Percentiles rank a stretch among this genome's conserved stretches.
phyloP scores from a whole-genome alignment of 2,329 filamentous ascomycete genomes.

The Aspergillus uvarum region DNA sequence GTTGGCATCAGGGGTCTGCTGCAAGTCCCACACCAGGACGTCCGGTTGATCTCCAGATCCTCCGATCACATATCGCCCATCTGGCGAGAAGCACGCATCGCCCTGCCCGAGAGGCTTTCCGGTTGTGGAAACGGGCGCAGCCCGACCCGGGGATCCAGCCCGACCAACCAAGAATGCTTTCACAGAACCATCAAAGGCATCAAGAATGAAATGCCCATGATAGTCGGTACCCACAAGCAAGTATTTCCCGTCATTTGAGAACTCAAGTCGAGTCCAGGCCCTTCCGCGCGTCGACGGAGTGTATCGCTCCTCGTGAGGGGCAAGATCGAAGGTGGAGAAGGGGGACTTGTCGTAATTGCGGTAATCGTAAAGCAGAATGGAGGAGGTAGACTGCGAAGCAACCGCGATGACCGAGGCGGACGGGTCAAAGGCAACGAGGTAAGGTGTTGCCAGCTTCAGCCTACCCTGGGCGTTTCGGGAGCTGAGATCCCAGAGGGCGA shows the following conservation, averaged over 20 bases:
- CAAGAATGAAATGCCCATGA: slow-evolving; percentile 84
- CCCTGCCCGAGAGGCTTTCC: slow-evolving; percentile 57
- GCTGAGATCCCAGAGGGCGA: slow-evolving; percentile 84
- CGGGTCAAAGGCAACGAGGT: slow-evolving; percentile 85
- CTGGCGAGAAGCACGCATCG: slow-evolving; percentile 85
- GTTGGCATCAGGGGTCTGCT: slow-evolving; percentile 57
- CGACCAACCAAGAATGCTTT: slow-evolving; percentile 67
- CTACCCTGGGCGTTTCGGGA: slow-evolving; percentile 78
- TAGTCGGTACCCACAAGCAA: slow-evolving; percentile 82
- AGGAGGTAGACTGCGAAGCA: slow-evolving; percentile 75
- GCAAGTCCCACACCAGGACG: slow-evolving; percentile 82
- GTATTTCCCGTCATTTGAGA: slow-evolving; percentile 91
- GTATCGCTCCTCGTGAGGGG: slow-evolving; percentile 55
- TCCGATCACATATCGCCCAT: slow-evolving; percentile 84
- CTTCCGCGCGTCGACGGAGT: slow-evolving; percentile 50
- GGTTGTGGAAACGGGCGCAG: slow-evolving; percentile 54
- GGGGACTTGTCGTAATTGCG: slow-evolving; percentile 92
- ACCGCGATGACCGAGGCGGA: slow-evolving; percentile 90
- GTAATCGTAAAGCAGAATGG: slow-evolving; percentile 85
- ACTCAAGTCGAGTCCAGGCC: slow-evolving; percentile 85
- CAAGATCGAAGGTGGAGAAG: slow-evolving; percentile 80
- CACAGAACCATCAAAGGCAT: slow-evolving; percentile 81
- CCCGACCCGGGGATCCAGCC: slow-evolving; percentile 49
- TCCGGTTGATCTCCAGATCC: slow-evolving; percentile 69
- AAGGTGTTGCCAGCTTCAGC: slow-evolving; percentile 75